These are phyloP conservation scores for Phytophthora quininea DNA, from an alignment of 352 stramenopile species.

Conservation along the genomic window DNA sequence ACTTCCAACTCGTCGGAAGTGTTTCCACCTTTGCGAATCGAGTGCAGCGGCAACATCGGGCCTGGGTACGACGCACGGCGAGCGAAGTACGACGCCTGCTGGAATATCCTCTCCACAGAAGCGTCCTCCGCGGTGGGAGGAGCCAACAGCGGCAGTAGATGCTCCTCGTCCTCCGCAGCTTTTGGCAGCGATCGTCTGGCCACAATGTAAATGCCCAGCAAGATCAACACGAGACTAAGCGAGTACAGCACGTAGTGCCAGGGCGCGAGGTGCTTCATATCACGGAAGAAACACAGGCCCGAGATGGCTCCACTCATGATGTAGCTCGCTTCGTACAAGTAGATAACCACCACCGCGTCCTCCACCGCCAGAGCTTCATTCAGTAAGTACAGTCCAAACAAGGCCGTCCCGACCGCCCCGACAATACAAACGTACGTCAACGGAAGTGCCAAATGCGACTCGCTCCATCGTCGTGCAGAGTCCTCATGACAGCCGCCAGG, in stretches of 20 bases:
- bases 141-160: constrained; percentile 56
- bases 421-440: constrained; percentile 76
- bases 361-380: constrained; percentile 84
- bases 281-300: constrained; percentile 79
- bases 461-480: constrained; percentile 58
- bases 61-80: constrained; percentile 36
- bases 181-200: constrained; percentile 52
- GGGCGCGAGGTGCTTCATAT: constrained; percentile 66
- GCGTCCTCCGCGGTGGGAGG: constrained; percentile 51
- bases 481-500: constrained; percentile 66
- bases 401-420: constrained; percentile 64
- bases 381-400: constrained; percentile 72
- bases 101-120: constrained; percentile 55
- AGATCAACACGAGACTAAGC: constrained; percentile 69
- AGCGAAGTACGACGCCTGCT: constrained; percentile 61
- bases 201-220: constrained; percentile 78
- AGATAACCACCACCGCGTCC: constrained; percentile 84
- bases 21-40: constrained; percentile 5
- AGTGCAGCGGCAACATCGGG: constrained; percentile 22
- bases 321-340: constrained; percentile 84
- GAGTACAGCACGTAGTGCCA: constrained; percentile 84
- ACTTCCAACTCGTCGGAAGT: constrained; percentile 23
- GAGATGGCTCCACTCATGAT: constrained; percentile 79
- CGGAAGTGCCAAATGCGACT: constrained; percentile 53
- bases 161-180: constrained; percentile 54